Percentiles rank a stretch among this genome's conserved stretches.
Evolutionary conservation across 345 rosid genomes (phyloP).

Genomic region (Psidium friedrichsthalianum): DNA sequence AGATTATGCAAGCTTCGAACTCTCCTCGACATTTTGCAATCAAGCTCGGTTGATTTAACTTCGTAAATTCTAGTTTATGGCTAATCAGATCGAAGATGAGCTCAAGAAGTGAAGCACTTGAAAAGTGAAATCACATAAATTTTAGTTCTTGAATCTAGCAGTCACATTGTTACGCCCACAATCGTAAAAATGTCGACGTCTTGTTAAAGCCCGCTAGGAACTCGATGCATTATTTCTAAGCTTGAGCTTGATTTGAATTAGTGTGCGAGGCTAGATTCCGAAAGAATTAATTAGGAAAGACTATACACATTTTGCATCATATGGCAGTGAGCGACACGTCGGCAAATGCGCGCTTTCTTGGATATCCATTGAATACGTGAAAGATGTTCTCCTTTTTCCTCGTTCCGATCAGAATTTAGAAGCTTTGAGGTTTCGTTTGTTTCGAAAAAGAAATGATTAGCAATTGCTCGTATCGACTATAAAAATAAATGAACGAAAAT

Average conservation of each 20-base stretch:
- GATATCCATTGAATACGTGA: background rate
- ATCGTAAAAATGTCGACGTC: background rate
- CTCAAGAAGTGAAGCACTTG: background rate
- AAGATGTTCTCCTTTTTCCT: background rate
- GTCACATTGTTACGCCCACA: background rate
- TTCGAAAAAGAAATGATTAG: too few species aligned
- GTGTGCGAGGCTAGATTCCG: background rate
- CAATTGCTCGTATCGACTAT: too few species aligned
- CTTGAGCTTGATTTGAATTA: background rate
- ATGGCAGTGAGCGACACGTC: accelerated
- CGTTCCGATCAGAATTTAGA: background rate
- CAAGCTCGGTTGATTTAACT: background rate
- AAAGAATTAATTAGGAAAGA: background rate
- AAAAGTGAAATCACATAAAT: background rate
- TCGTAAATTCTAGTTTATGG: background rate
- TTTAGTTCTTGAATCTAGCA: background rate
- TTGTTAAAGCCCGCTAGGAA: background rate
- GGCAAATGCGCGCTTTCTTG: background rate
- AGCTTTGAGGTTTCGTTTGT: background rate
- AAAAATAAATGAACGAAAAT: too few species aligned
- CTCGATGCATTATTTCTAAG: background rate
- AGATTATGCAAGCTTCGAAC: background rate
- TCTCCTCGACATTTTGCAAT: background rate
- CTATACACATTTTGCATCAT: accelerated
- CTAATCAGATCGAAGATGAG: background rate